A percentile compares a stretch with the other conserved stretches of the same genome.
Conservation (phyloP, 176 grass and related monocot species). For the Carex littledalei region DNA sequence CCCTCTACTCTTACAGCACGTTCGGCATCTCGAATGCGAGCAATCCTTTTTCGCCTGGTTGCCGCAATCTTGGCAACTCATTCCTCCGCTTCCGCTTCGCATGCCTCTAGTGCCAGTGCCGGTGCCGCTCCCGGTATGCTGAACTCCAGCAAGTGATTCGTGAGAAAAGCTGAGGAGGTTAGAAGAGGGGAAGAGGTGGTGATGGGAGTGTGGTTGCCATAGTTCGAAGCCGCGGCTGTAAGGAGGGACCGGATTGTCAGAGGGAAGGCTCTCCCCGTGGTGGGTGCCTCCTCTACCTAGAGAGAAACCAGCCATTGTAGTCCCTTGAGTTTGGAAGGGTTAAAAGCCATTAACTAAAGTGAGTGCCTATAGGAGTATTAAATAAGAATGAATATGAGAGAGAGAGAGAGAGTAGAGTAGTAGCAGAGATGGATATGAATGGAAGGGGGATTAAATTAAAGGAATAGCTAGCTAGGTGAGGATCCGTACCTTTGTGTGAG, state of each 20-base stretch:
- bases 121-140: not conserved
- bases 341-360: constrained; percentile 21
- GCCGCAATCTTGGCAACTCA: constrained; percentile 50
- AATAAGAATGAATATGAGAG: constrained; percentile 27
- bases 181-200: constrained; percentile 13
- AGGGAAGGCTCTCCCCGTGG: constrained; percentile 18
- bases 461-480: not conserved
- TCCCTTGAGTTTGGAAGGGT: constrained; percentile 5
- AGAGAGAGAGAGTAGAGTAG: not conserved
- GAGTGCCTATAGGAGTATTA: constrained; percentile 12
- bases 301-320: constrained; percentile 31
- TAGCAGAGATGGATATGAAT: constrained; percentile 7
- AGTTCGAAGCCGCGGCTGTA: constrained; percentile 23
- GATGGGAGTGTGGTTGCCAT: constrained; percentile 18
- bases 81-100: constrained; percentile 12
- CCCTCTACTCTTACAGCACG: constrained; percentile 54
- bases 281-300: constrained; percentile 20
- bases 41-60: constrained; percentile 61
- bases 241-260: constrained; percentile 18
- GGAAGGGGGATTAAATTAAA: constrained; percentile 7
- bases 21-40: constrained; percentile 37
- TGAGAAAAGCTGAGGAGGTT: constrained; percentile 20
- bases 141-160: not conserved
- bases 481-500: constrained; percentile 9
- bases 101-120: not conserved